Evolutionary conservation across 495 filamentous ascomycete species (phyloP).

Genomic region (Penicillium antarcticum): DNA sequence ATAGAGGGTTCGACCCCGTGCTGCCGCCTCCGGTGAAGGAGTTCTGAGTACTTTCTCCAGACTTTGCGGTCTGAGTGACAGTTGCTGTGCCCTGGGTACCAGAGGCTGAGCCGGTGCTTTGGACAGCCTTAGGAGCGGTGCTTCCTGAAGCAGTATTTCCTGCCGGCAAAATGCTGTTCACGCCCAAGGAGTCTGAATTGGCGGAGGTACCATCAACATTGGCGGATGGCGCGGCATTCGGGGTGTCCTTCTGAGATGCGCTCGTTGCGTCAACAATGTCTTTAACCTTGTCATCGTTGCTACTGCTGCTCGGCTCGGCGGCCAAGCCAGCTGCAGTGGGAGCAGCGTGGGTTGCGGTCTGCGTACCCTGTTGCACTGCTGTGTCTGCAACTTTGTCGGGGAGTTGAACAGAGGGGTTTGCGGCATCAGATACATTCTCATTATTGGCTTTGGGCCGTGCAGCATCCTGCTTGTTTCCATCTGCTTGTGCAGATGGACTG

Average conservation of each 20-base stretch:
- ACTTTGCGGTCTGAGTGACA: not conserved
- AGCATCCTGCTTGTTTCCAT: conserved; percentile 1
- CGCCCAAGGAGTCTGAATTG: not conserved
- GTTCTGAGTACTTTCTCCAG: not conserved
- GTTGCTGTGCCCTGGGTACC: not conserved
- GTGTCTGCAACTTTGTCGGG: not conserved
- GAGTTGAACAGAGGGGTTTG: not conserved
- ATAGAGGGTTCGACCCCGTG: not conserved
- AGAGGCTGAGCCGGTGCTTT: not conserved
- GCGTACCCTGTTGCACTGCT: not conserved
- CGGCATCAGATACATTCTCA: not conserved
- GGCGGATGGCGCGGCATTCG: not conserved
- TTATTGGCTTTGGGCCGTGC: conserved; percentile 1
- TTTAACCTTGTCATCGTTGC: not conserved
- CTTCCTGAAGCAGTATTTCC: not conserved
- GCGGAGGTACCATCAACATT: too few species aligned
- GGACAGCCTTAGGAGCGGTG: not conserved
- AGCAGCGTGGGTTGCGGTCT: conserved; percentile 1
- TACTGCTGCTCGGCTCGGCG: not conserved
- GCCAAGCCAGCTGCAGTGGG: not conserved
- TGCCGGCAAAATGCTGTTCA: not conserved
- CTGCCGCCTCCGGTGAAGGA: not conserved
- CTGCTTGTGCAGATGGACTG: conserved; percentile 7
- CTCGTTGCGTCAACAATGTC: not conserved
- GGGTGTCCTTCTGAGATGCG: not conserved